phyloP scores from a whole-genome alignment of 192 early-diverging fungal species.

The Jimgerdemannia flammicorona region DNA sequence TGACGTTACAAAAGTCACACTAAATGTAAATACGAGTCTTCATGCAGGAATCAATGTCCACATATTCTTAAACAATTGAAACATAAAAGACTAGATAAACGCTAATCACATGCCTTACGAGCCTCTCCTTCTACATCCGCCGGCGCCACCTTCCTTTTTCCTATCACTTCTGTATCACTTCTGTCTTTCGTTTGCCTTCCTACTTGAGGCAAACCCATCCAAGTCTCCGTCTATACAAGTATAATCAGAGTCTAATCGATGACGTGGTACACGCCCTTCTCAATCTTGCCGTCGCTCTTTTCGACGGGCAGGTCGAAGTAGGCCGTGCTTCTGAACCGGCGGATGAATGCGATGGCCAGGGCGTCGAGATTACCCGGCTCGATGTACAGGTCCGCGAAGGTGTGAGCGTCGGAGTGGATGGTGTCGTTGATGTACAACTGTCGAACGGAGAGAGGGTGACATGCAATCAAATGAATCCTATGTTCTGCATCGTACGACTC shows the following conservation, averaged over 20 bases:
- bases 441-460: background rate
- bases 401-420: slow-evolving; percentile 64
- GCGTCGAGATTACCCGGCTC: slow-evolving; percentile 78
- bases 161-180: background rate
- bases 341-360: slow-evolving; percentile 76
- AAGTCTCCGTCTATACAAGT: too few relatives aligned
- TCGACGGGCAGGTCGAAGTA: slow-evolving; percentile 51
- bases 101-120: too few relatives aligned
- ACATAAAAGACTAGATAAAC: too few relatives aligned
- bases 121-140: too few relatives aligned
- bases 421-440: slow-evolving; percentile 71
- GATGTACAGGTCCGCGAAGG: slow-evolving; percentile 85
- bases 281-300: slow-evolving; percentile 43
- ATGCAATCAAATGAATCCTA: background rate
- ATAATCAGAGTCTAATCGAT: slow-evolving; percentile 26
- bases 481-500: background rate
- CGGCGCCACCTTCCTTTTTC: too few relatives aligned
- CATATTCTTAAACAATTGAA: too few relatives aligned
- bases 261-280: slow-evolving; percentile 46
- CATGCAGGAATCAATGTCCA: too few relatives aligned
- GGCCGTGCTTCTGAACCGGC: slow-evolving; percentile 74
- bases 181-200: background rate
- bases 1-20: too few relatives aligned
- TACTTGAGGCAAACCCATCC: background rate
- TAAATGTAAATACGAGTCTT: too few relatives aligned